These are phyloP conservation scores for Phialophora macrospora DNA, from an alignment of 2,329 filamentous ascomycete genomes.

Conservation along the genomic window DNA sequence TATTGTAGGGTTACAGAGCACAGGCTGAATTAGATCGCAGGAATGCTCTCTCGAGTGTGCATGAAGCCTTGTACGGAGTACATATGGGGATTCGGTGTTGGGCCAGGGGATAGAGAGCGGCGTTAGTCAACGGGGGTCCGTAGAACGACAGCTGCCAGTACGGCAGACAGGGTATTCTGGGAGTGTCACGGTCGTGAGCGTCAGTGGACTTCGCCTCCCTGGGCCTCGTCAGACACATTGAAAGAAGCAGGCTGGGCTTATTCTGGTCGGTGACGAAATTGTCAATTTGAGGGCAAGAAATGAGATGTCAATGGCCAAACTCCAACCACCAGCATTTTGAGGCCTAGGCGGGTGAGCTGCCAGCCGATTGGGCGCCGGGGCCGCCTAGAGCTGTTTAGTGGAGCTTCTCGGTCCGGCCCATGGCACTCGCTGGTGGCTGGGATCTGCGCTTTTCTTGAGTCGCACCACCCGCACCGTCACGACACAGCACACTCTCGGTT, in stretches of 20 bases:
- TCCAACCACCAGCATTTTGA: conserved; percentile 28
- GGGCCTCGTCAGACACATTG: neutral
- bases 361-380: conserved; percentile 9
- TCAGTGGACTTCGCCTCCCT: neutral
- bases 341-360: neutral
- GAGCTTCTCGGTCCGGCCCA: conserved; percentile 2
- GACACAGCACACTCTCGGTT: neutral
- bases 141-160: neutral
- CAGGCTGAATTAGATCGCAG: neutral
- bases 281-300: neutral
- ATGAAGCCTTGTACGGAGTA: neutral
- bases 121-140: neutral
- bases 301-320: conserved; percentile 17
- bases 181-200: neutral
- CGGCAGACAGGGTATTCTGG: neutral
- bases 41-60: neutral
- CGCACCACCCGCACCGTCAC: conserved; percentile 13
- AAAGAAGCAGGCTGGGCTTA: conserved; percentile 10
- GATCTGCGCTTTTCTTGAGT: conserved; percentile 9
- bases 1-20: neutral
- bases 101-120: neutral
- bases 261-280: conserved; percentile 2
- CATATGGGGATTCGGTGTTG: neutral
- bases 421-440: conserved; percentile 16
- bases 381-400: neutral